Percentiles rank a stretch among this genome's conserved stretches.
Evolutionary conservation across 805 yeast species (phyloP).

Genomic region (Candida pseudofarinosa): DNA sequence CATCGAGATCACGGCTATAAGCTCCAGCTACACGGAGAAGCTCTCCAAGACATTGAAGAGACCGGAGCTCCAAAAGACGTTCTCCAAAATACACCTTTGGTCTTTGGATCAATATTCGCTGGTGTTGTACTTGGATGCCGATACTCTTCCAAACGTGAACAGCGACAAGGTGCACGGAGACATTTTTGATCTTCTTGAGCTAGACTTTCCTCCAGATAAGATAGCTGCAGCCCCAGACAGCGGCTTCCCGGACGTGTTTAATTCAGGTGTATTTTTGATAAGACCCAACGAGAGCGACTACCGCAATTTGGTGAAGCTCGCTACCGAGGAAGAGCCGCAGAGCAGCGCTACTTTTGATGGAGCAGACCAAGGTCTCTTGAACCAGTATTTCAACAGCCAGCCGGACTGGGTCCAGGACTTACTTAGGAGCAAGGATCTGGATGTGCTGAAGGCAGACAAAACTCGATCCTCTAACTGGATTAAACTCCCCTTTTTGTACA

Average conservation of each 20-base stretch:
- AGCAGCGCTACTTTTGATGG: slow-evolving; percentile 61
- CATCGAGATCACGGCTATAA: slow-evolving; percentile 22
- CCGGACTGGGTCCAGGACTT: slow-evolving; percentile 36
- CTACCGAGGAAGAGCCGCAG: slow-evolving; percentile 11
- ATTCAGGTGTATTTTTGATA: slow-evolving; percentile 68
- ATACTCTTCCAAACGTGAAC: slow-evolving; percentile 47
- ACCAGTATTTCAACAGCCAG: slow-evolving; percentile 57
- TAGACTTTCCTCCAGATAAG: slow-evolving; percentile 18
- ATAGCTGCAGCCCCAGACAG: slow-evolving; percentile 67
- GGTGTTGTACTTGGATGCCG: slow-evolving; percentile 62
- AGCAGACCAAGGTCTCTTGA: slow-evolving; percentile 87
- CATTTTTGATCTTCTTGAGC: slow-evolving; percentile 27
- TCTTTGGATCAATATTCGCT: slow-evolving; percentile 39
- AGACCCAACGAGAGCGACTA: slow-evolving; percentile 48
- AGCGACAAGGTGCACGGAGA: slow-evolving; percentile 11
- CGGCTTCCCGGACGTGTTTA: slow-evolving; percentile 92
- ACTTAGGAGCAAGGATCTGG: slow-evolving; percentile 1
- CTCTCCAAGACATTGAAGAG: slow-evolving; percentile 37
- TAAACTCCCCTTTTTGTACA: slow-evolving; percentile 73
- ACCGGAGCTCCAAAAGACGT: slow-evolving; percentile 50
- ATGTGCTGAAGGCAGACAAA: not conserved
- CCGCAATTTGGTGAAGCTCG: slow-evolving; percentile 32
- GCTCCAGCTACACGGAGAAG: slow-evolving; percentile 21
- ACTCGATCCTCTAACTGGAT: slow-evolving; percentile 47
- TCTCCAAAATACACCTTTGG: slow-evolving; percentile 60